These are phyloP conservation scores for Xylariaceae sp. DNA, from an alignment of 2,329 filamentous ascomycete species.

Conservation along the genomic window DNA sequence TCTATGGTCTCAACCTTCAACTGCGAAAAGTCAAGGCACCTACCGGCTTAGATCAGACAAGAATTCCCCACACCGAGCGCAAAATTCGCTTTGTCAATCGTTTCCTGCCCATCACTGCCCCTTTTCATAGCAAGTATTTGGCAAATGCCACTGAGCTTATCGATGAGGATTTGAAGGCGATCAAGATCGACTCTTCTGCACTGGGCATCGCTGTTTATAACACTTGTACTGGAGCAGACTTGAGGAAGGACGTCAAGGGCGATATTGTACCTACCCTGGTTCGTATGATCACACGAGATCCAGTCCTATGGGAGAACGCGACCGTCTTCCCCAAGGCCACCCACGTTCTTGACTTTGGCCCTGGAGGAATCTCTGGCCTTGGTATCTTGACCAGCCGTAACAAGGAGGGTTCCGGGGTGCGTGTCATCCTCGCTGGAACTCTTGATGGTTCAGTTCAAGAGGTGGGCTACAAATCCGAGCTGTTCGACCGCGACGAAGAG, in stretches of 20 bases:
- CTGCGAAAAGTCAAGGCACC: conserved; percentile 95
- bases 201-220: conserved; percentile 85
- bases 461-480: conserved; percentile 95
- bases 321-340: conserved; percentile 88
- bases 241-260: conserved; percentile 64
- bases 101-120: conserved; percentile 94
- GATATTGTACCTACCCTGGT: conserved; percentile 84
- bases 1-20: conserved; percentile 93
- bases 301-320: conserved; percentile 94
- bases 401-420: conserved; percentile 97
- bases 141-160: conserved; percentile 76
- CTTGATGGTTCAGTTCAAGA: conserved; percentile 86
- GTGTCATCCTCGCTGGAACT: conserved; percentile 91
- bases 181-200: conserved; percentile 68
- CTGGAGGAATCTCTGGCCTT: conserved; percentile 92
- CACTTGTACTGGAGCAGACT: conserved; percentile 82
- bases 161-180: conserved; percentile 78
- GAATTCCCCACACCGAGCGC: conserved; percentile 89
- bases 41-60: conserved; percentile 93
- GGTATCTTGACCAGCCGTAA: conserved; percentile 96
- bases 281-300: conserved; percentile 89
- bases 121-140: conserved; percentile 96
- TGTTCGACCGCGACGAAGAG: conserved; percentile 94
- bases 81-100: conserved; percentile 96
- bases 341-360: conserved; percentile 94